Percentiles rank a stretch among this genome's conserved stretches.
These are phyloP conservation scores for Citropsis articulata DNA, from an alignment of 345 rosid species.

Conservation along the genomic window DNA sequence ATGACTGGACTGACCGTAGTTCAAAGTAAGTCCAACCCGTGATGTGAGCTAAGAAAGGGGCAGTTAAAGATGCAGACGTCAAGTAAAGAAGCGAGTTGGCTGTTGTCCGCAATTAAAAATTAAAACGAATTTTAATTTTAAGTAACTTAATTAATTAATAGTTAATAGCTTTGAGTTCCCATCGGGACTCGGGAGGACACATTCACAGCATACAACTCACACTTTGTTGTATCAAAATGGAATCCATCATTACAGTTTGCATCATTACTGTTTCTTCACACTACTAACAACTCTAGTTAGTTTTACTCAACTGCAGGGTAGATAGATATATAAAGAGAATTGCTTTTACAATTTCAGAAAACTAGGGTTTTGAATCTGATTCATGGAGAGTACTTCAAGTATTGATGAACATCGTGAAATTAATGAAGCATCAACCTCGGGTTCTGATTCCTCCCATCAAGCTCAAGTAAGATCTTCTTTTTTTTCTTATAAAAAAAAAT, in stretches of 20 bases:
- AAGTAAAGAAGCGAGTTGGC: background rate
- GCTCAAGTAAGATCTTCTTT: background rate
- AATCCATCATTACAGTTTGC: background rate
- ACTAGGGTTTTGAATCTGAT: background rate
- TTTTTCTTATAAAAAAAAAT: background rate
- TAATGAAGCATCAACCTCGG: constrained; percentile 7
- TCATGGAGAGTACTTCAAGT: background rate
- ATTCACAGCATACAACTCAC: background rate
- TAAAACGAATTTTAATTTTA: too few species aligned
- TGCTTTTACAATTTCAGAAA: background rate
- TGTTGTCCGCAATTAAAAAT: background rate
- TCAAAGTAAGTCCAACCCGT: background rate
- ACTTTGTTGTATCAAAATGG: background rate
- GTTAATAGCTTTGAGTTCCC: background rate
- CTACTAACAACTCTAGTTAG: background rate
- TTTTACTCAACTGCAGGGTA: background rate
- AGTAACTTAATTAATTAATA: too few species aligned
- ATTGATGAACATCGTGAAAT: background rate
- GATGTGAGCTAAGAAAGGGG: background rate
- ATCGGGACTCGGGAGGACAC: background rate
- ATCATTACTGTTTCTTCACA: background rate
- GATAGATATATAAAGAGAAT: background rate
- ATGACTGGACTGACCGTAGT: background rate
- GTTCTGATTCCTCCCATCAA: background rate
- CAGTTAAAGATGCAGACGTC: background rate